These are phyloP conservation scores for Schizothecium vesticola DNA, from an alignment of 495 filamentous ascomycete species.

Conservation along the genomic window DNA sequence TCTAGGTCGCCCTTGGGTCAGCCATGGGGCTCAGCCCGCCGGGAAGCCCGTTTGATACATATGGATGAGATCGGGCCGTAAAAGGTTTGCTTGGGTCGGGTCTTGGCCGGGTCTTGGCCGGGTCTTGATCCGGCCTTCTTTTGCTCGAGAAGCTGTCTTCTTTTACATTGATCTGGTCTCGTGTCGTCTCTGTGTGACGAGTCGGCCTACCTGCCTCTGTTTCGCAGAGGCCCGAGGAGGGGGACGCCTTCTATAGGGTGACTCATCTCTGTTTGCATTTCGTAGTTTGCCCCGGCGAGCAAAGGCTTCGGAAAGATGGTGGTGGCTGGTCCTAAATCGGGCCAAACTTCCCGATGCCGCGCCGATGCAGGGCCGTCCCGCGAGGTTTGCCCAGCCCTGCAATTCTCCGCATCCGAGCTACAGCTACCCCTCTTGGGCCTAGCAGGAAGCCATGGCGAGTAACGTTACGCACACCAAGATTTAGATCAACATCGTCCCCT, in stretches of 20 bases:
- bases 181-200: not conserved
- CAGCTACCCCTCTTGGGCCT: not conserved
- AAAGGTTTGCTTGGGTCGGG: not conserved
- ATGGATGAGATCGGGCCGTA: not conserved
- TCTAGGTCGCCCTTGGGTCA: not conserved
- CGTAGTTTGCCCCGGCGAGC: too few relatives aligned
- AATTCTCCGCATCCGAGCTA: too few relatives aligned
- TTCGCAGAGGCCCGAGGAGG: not conserved
- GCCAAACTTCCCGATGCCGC: not conserved
- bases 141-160: not conserved
- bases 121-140: not conserved
- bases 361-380: not conserved
- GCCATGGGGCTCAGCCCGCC: not conserved
- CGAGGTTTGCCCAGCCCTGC: not conserved
- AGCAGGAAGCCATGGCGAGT: conserved; percentile 7
- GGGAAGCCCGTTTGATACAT: not conserved
- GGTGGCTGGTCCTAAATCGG: not conserved
- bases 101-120: not conserved
- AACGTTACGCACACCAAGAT: conserved; percentile 27
- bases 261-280: too few relatives aligned
- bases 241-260: too few relatives aligned
- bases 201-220: too few relatives aligned
- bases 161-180: not conserved
- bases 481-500: conserved; percentile 8
- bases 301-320: not conserved